Evolutionary conservation across 2,329 filamentous ascomycete species (phyloP), one percentile per base, ranked within the genome.

Genomic region (Trichoderma sp.): DNA sequence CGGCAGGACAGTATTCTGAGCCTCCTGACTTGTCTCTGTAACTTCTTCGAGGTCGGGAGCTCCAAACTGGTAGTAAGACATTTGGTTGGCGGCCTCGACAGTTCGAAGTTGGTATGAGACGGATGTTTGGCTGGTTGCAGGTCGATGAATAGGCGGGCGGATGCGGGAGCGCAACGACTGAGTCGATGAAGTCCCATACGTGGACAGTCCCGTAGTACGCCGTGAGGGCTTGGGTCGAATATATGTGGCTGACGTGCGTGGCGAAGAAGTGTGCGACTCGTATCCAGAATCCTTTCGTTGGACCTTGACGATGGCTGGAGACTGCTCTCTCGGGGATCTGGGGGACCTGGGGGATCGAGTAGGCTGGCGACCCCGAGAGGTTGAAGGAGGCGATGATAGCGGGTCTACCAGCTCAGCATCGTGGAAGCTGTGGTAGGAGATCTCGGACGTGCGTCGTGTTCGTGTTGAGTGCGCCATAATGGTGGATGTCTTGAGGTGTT

Each of bases 271-370:
- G 60, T 84, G 82, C 3, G 87, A 89, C 76, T 87, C 87, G 75
- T 90, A 89, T 39, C 88, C 88, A 0, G 88, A 89, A 76, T 90
- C 87, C 73, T 88, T 86, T 15, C 88, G 84, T 64, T 84, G 83
- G 82, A 89, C 88, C 70, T 81, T 82, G 62, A 77, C 75, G 0
- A 82, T 78, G 14, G 78, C 76, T 1, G 81, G 81, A 26, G 79
- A 78, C n/a, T 77, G 43, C 73, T 77, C 75, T 4, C 58, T 26
- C 73, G 9, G 78, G 73, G 34, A 74, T 71, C 47, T 76, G 73
- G 57, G 76, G 71, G 74, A 14, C 73, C 47, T 76, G 73, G 57
- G 76, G 71, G 74, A 14, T 75, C 74, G 18, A 70, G 75, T 36
- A 70, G 73, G 28, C 69, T 76, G 63, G 75, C 74, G 69, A 74